Evolutionary conservation across 164 flowering plant species (phyloP).

Genomic region (Piper longum): DNA sequence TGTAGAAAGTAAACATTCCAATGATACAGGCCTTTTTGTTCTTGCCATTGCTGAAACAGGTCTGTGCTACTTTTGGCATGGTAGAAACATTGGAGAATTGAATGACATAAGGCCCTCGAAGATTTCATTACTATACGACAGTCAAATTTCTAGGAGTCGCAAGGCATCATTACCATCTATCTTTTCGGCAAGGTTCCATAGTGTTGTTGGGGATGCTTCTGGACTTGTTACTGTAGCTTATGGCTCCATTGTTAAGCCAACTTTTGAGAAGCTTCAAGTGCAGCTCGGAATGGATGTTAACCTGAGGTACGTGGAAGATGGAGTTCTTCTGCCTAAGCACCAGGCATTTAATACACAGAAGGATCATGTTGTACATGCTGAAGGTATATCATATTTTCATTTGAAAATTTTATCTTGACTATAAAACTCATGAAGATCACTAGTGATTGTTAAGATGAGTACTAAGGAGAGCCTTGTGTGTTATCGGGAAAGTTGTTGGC

Average conservation of each 20-base stretch:
- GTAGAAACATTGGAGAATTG: constrained; percentile 42
- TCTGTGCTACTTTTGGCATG: constrained; percentile 76
- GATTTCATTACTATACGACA: constrained; percentile 34
- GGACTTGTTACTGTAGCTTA: constrained; percentile 49
- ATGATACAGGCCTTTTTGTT: constrained; percentile 36
- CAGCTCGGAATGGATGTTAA: constrained; percentile 44
- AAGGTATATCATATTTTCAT: constrained; percentile 26
- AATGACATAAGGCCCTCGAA: constrained; percentile 52
- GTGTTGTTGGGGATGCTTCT: constrained; percentile 25
- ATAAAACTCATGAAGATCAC: no score
- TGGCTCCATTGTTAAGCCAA: constrained; percentile 72
- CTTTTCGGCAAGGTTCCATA: constrained; percentile 59
- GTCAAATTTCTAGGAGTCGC: constrained; percentile 15
- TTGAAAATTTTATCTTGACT: not conserved
- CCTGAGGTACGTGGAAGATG: constrained; percentile 37
- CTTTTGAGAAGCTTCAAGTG: constrained; percentile 61
- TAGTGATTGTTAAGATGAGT: no score
- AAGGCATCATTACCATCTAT: constrained; percentile 38
- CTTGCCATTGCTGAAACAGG: constrained; percentile 81
- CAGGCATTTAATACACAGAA: constrained; percentile 35
- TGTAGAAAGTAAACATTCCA: constrained; percentile 11
- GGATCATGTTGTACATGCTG: constrained; percentile 16
- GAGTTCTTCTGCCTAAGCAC: constrained; percentile 45
- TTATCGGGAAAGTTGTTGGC: no score
- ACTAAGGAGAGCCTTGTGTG: no score